A percentile compares a stretch with the other conserved stretches of the same genome.
Conservation (phyloP, 192 early-diverging fungal genomes). For the Dispira simplex region DNA sequence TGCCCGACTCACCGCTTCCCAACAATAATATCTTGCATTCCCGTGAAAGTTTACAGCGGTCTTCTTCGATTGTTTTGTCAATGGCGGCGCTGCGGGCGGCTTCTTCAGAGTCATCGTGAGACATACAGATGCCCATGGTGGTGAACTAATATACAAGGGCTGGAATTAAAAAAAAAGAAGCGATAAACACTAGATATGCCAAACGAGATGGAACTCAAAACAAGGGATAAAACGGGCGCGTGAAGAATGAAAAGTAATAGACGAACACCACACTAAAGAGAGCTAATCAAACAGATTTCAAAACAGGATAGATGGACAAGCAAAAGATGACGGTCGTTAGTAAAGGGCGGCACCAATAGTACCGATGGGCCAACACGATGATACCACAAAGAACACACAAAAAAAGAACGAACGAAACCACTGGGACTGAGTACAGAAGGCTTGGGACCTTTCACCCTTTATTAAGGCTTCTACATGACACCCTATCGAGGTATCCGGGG, state of each 20-base stretch:
- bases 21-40: constrained; percentile 40
- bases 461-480: no score
- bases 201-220: neutral
- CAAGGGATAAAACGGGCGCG: constrained; percentile 7
- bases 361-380: no score
- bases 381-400: no score
- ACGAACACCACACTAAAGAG: no score
- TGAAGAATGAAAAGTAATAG: constrained; percentile 6
- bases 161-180: neutral
- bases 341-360: no score
- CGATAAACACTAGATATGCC: neutral
- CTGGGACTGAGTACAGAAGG: no score
- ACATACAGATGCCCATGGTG: constrained; percentile 34
- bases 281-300: no score
- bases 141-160: constrained; percentile 10
- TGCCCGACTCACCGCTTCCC: constrained; percentile 86
- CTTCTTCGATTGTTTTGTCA: constrained; percentile 33
- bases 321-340: no score
- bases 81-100: constrained; percentile 33
- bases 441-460: no score
- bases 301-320: no score
- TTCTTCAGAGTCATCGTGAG: constrained; percentile 29
- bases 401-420: no score
- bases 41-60: constrained; percentile 28
- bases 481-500: no score